Percentiles rank a stretch among this genome's conserved stretches.
Conservation (phyloP, 2,329 filamentous ascomycete species). For the Aspergillus aculeatus region DNA sequence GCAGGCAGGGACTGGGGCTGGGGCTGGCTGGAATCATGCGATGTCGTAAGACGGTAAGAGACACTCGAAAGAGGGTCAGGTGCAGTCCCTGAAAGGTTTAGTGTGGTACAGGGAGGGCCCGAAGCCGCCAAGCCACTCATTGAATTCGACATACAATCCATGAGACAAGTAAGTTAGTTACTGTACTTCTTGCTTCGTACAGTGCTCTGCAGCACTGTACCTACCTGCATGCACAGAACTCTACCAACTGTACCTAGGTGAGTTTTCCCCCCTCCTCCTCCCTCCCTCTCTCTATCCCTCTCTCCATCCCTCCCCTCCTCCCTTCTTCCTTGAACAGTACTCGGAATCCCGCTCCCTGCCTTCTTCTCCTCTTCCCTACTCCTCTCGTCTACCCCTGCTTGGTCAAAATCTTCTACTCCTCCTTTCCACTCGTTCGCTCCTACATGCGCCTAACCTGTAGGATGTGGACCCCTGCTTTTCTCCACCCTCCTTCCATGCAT, state of each 20-base stretch:
- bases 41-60: slow-evolving; percentile 8
- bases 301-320: no score
- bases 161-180: no score
- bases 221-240: no score
- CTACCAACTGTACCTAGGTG: no score
- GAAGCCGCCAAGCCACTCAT: neutral
- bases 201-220: no score
- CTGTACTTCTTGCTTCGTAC: no score
- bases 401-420: neutral
- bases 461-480: neutral
- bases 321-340: neutral
- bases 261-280: no score
- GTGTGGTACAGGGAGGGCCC: neutral
- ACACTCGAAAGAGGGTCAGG: slow-evolving; percentile 8
- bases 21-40: slow-evolving; percentile 12
- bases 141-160: no score
- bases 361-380: neutral
- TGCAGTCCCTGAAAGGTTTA: slow-evolving; percentile 2
- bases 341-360: neutral
- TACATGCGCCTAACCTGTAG: neutral
- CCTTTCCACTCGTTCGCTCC: neutral
- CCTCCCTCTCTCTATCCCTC: no score
- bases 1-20: neutral
- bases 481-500: neutral
- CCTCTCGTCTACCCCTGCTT: neutral